A percentile compares a stretch with the other conserved stretches of the same genome.
Conservation (phyloP, 2,329 filamentous ascomycete genomes). For the Cercospora sp. region DNA sequence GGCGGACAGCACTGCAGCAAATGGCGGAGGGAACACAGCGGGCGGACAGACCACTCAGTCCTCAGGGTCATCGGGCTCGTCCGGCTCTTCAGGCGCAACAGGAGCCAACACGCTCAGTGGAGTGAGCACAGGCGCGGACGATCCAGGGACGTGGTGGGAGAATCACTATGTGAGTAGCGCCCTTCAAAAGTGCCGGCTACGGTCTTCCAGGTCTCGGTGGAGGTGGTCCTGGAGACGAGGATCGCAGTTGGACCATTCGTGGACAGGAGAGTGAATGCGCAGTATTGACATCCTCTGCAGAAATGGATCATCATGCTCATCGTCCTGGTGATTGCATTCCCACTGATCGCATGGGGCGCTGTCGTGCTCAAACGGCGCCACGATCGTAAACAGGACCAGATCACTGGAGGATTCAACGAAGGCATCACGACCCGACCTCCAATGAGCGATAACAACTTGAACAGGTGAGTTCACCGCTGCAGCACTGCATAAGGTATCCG, state of each 20-base stretch:
- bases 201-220: not conserved
- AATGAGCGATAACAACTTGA: slow-evolving; percentile 21
- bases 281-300: slow-evolving; percentile 27
- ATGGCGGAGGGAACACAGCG: not conserved
- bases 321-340: slow-evolving; percentile 69
- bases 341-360: slow-evolving; percentile 65
- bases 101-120: slow-evolving; percentile 1
- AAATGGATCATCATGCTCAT: slow-evolving; percentile 82
- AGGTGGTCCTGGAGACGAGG: not conserved
- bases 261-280: not conserved
- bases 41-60: not conserved
- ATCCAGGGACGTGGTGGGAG: slow-evolving; percentile 10
- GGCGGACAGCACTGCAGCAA: slow-evolving; percentile 15
- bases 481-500: not conserved
- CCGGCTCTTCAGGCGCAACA: not conserved
- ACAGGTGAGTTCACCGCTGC: slow-evolving; percentile 10
- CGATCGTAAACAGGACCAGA: slow-evolving; percentile 64
- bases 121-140: not conserved
- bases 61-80: not conserved
- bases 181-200: not conserved
- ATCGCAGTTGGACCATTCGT: not conserved
- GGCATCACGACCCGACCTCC: slow-evolving; percentile 40
- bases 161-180: slow-evolving; percentile 29
- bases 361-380: slow-evolving; percentile 73
- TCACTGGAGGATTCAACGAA: slow-evolving; percentile 39